These are phyloP conservation scores for Suhomyces prunicola DNA, from an alignment of 805 yeast species.

Conservation along the genomic window DNA sequence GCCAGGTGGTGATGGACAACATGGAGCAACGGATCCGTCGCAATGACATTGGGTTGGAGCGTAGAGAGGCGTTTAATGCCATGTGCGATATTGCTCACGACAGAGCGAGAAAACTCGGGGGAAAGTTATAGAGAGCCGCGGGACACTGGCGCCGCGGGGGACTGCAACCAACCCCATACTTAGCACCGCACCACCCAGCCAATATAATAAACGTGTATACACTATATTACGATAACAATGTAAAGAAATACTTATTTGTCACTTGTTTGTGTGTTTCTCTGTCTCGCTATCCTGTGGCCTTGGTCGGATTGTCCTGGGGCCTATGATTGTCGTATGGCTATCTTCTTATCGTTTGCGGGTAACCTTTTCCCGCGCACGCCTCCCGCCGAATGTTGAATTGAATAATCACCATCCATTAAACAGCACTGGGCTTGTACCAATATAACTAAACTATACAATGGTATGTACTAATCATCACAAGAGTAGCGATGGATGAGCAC, in stretches of 20 bases:
- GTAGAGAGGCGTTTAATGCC: slow-evolving; percentile 68
- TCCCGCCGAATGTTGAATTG: background rate
- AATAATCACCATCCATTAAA: background rate
- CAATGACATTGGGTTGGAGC: slow-evolving; percentile 53
- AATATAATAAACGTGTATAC: too few species aligned
- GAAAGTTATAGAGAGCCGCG: background rate
- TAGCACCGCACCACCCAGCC: too few species aligned
- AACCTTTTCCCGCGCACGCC: background rate
- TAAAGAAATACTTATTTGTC: too few species aligned
- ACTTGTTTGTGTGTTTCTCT: too few species aligned
- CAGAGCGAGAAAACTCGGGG: slow-evolving; percentile 53
- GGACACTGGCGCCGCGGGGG: background rate
- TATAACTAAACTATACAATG: background rate
- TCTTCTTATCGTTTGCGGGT: slow-evolving; percentile 1
- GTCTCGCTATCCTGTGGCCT: too few species aligned
- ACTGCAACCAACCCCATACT: background rate
- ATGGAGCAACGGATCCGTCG: slow-evolving; percentile 43
- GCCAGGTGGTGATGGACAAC: slow-evolving; percentile 53
- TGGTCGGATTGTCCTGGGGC: too few species aligned
- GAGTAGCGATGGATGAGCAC: background rate
- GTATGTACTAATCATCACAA: background rate
- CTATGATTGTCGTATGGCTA: background rate
- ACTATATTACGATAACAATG: too few species aligned
- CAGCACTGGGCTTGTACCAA: background rate
- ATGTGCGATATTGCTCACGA: slow-evolving; percentile 92